Evolutionary conservation across 2,329 filamentous ascomycete species (phyloP), one percentile per base, ranked within the genome.

Genomic region (Penicillium sp.): DNA sequence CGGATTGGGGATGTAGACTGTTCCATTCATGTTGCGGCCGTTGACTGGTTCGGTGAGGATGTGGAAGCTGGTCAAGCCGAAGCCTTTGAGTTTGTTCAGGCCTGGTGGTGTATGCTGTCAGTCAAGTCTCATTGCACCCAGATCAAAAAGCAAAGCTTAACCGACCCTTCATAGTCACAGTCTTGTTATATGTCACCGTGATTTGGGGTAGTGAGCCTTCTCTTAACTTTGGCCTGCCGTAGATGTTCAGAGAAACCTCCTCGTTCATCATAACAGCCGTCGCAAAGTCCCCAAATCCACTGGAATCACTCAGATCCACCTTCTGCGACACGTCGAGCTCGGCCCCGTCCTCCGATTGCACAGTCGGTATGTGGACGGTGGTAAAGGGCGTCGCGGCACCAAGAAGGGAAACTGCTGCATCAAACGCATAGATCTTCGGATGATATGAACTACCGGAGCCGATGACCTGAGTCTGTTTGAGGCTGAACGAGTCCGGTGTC

Each of bases 1-100:
- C 0, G 79, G 78, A 56, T 83, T 83, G 43, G 78, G 78, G 34
- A 83, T 78, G 45, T 59, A 67, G 32, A 78, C 73, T 9, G 64
- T 70, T 51, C 76, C 80, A 15, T 71, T 57, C 52, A 80, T 68
- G 58, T 81, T 82, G 41, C 70, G 69, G 31, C 71, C 72, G 47
- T 76, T 71, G 17, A 61, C 41, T 1, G 57, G 41, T 20, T 58
- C 60, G 7, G 63, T 55, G 40, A 74, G 60, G 49, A 80, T 67
- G 23, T 64, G 63, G 53, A 78, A 69, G 20, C 72, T 60, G 11
- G 67, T 72, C 23, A 78, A 63, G 25, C 69, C 64, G 57, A 79
- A 74, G 18, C 74, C 75, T 21, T 66, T 54, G 8, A 83, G 70
- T 19, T 69, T 68, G 59, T 81, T 80, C n/a, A 83, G 66, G 2